A percentile compares a stretch with the other conserved stretches of the same genome.
These are phyloP conservation scores for Capsella rubella DNA, from an alignment of 441 rosid species.

Conservation along the genomic window DNA sequence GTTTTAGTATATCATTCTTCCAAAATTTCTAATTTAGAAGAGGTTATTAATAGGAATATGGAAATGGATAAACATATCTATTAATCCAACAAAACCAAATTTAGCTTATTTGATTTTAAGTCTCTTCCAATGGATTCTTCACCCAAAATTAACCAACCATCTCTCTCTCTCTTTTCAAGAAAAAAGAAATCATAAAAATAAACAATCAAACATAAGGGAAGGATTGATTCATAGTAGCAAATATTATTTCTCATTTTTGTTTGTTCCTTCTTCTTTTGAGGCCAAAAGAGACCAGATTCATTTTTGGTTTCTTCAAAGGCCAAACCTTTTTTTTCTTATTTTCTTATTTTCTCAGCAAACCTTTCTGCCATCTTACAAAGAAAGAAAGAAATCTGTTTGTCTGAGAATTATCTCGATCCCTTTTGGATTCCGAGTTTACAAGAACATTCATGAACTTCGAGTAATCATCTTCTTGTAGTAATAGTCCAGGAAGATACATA, in stretches of 20 bases:
- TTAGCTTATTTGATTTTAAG: conserved; percentile 36
- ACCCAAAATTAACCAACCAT: conserved; percentile 38
- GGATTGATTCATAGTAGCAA: conserved; percentile 21
- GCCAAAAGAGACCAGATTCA: conserved; percentile 48
- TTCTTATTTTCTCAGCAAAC: conserved; percentile 19
- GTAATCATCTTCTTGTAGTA: conserved; percentile 41
- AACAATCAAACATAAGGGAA: conserved; percentile 21
- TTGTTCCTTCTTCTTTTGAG: conserved; percentile 36
- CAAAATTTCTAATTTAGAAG: conserved; percentile 29
- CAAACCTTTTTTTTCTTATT: conserved; percentile 31
- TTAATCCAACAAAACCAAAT: conserved; percentile 39
- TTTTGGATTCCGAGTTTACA: conserved; percentile 38
- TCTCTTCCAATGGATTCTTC: conserved; percentile 42
- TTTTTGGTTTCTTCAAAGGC: conserved; percentile 47
- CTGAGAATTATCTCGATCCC: conserved; percentile 38
- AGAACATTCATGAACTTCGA: conserved; percentile 45
- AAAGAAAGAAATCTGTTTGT: conserved; percentile 5
- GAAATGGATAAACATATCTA: conserved; percentile 34
- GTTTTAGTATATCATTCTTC: conserved; percentile 29
- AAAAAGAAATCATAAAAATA: conserved; percentile 12
- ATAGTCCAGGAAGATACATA: conserved; percentile 38
- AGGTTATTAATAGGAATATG: conserved; percentile 38
- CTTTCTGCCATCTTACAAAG: conserved; percentile 29
- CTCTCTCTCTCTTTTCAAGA: background rate
- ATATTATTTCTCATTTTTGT: conserved; percentile 13